Evolutionary conservation across 495 filamentous ascomycete genomes (phyloP), one percentile per base, ranked within the genome.

Genomic region (Penicillium canariense): DNA sequence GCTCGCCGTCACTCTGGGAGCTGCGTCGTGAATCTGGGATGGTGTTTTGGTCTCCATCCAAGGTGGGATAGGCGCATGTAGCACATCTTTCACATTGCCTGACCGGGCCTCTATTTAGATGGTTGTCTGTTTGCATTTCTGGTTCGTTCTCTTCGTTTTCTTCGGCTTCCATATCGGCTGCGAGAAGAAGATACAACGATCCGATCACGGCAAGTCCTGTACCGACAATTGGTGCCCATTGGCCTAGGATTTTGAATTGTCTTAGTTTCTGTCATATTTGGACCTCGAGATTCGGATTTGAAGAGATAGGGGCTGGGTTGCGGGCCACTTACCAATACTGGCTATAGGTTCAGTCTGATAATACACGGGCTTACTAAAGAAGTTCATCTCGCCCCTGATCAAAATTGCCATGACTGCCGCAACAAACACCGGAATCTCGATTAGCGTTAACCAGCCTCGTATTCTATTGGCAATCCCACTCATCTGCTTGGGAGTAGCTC

Each of bases 191-290:
- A 54, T 81, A 82, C 0, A 82, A 58, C 11, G 82, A 84, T 12
- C 83, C 81, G 12, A 80, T 35, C 0, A 70, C 71, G n/a, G 78
- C 81, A 5, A 86, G 67, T 1, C 56, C 74, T 4, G 80, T 79
- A 40, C 78, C 81, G 38, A 75, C 76, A 35, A 84, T 71, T 0
- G 80, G 80, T 9, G 75, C 75, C 83, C 82, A 85, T 67, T 84
- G 79, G 15, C 75, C 72, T 74, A 56, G 47, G 20, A 54, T 18
- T n/a, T 49, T 22, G 45, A 34, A 15, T 4, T 6, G 10, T 30
- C 6, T 12, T 22, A 30, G 17, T n/a, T 43, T 12, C 8, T 11
- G 10, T 17, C 8, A 26, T 44, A 17, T 26, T 39, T 2, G 32
- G 47, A 65, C 61, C 12, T 48, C 48, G 52, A 11, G 9, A 39